These are phyloP conservation scores for Neofusicoccum kwambonambiense DNA, from an alignment of 2,329 filamentous ascomycete species.

Conservation along the genomic window DNA sequence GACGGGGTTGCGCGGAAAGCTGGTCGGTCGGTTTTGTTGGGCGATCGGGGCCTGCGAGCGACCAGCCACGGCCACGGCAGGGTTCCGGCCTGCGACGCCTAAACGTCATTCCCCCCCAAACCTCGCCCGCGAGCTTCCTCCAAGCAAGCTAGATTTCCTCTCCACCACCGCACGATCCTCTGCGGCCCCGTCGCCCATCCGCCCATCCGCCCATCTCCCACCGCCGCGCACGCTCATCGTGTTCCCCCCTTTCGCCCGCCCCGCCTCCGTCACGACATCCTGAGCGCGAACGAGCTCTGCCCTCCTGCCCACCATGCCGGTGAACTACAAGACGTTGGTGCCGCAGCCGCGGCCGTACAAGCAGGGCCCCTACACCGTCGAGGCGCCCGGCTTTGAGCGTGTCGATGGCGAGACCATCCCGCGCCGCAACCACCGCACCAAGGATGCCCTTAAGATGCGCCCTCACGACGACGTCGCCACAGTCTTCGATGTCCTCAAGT, in stretches of 20 bases:
- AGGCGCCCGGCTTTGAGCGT: slow-evolving; percentile 65
- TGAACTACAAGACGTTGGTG: slow-evolving; percentile 48
- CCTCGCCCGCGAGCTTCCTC: neutral
- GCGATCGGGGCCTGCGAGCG: neutral
- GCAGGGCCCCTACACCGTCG: slow-evolving; percentile 72
- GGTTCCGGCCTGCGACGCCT: neutral
- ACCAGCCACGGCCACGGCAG: too few relatives aligned
- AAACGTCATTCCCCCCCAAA: slow-evolving; percentile 1
- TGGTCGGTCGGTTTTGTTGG: neutral
- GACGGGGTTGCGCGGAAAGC: neutral
- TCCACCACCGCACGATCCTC: neutral
- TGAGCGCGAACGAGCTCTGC: slow-evolving; percentile 14
- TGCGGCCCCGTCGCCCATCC: neutral
- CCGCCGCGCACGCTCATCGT: neutral
- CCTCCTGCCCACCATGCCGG: slow-evolving; percentile 28
- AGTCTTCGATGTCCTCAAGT: slow-evolving; percentile 74
- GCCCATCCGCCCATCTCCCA: neutral
- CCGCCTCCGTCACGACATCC: neutral
- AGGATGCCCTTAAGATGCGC: slow-evolving; percentile 65
- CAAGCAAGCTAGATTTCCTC: neutral
- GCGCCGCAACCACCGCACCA: slow-evolving; percentile 69
- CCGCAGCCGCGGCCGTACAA: slow-evolving; percentile 53
- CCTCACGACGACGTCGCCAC: slow-evolving; percentile 71
- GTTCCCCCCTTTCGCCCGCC: neutral
- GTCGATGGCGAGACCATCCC: slow-evolving; percentile 81